Evolutionary conservation across 2,329 filamentous ascomycete genomes (phyloP), one percentile per base, ranked within the genome.

Genomic region (Aureobasidium musti): DNA sequence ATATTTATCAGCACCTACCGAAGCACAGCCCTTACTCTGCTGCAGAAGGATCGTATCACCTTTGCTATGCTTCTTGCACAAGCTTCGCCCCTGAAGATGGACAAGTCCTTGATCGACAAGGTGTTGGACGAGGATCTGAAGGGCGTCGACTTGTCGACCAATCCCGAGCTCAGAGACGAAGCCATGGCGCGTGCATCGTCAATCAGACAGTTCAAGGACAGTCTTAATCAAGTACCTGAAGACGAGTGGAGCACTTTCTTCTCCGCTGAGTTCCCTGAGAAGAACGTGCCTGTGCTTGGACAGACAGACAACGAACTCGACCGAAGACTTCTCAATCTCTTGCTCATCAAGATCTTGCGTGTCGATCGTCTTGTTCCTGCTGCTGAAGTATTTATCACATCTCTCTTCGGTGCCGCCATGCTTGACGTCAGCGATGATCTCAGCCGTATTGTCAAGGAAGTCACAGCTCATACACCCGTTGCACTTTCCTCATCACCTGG

Each of bases 1-100:
- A 84, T 99, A 14, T 99, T 99, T 73, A 87, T 96, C 69, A 93
- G 91, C 67, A 89, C 93, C 0, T 98, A 95, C 79, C 91, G 93
- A 77, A 89, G 95, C 70, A 99, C 96, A n/a, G 94, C 93, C 5
- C 84, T 97, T 17, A 92, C 94, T 65, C 81, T 99, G 63, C 84
- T 98, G 68, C 95, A 99, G 75, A 97, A 93, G 77, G 95, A 99
- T 75, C 89, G 92, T 54, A 90, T 99, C 71, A 97, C 94, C 0
- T 85, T 99, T 56, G 96, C 93, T 35, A 94, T 99, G 86, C 87
- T 99, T 61, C 87, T 99, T 52, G 92, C 93, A 7, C 95, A 98
- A 79, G 95, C 94, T 5, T 91, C 94, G n/a, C 95, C 95, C 0
- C 97, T 94, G 81, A 87, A 91, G 73, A 97, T 98, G 90, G 92